Conservation (phyloP, 345 rosid genomes). For the Hibiscus mutabilis region DNA sequence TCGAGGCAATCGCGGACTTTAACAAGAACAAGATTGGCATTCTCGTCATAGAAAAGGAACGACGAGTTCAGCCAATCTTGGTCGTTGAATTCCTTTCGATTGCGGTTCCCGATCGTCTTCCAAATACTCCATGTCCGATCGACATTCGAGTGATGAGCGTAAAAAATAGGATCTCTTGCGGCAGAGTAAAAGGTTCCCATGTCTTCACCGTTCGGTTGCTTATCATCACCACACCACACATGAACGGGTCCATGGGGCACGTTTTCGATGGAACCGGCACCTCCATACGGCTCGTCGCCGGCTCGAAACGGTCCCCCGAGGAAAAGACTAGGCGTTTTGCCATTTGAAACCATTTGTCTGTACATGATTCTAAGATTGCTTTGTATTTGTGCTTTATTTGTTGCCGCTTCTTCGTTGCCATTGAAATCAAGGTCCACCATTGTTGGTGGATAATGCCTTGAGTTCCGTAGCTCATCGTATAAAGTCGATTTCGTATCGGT, state of each 20-base stretch:
- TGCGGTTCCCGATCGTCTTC: constrained; percentile 41
- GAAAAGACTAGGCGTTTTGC: constrained; percentile 37
- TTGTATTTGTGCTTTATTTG: constrained; percentile 17
- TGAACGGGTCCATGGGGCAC: constrained; percentile 49
- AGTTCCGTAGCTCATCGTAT: constrained; percentile 29
- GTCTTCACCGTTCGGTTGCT: constrained; percentile 40
- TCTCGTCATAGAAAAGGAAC: constrained; percentile 56
- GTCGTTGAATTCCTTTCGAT: constrained; percentile 29
- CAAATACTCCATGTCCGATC: constrained; percentile 58
- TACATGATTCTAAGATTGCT: constrained; percentile 52
- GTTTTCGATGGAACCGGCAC: constrained; percentile 46
- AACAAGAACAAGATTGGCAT: constrained; percentile 46
- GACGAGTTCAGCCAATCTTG: constrained; percentile 48
- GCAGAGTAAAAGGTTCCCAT: constrained; percentile 67
- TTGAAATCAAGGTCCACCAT: constrained; percentile 42
- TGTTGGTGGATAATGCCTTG: constrained; percentile 31
- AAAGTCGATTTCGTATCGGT: constrained; percentile 31
- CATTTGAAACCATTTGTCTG: constrained; percentile 48
- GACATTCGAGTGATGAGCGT: constrained; percentile 44
- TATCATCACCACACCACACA: constrained; percentile 43
- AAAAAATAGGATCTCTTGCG: constrained; percentile 56
- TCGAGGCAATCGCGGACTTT: constrained; percentile 49
- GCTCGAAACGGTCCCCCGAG: constrained; percentile 41
- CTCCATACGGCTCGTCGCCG: constrained; percentile 43
- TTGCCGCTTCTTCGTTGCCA: constrained; percentile 11